Evolutionary conservation across 805 yeast genomes (phyloP).

Genomic region (Wickerhamiella qilinensis): DNA sequence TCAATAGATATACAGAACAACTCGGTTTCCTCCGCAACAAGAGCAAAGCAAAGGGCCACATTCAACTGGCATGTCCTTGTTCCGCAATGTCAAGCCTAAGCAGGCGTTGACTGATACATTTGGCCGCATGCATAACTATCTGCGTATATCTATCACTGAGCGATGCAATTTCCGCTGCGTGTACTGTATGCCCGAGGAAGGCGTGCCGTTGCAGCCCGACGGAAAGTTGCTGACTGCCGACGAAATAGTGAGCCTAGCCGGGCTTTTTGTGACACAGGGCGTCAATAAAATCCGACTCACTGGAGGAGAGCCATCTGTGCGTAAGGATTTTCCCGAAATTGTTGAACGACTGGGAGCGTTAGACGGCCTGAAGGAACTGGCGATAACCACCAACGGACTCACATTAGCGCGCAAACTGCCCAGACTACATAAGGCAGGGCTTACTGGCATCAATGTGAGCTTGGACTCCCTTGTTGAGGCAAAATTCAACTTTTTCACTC

Average conservation of each 20-base stretch:
- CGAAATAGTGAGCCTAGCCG: slow-evolving; percentile 30
- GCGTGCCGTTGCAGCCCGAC: slow-evolving; percentile 32
- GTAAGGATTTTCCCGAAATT: slow-evolving; percentile 33
- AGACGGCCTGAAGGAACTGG: slow-evolving; percentile 30
- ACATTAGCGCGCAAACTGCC: slow-evolving; percentile 34
- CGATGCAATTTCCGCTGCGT: slow-evolving; percentile 30
- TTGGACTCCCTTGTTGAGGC: slow-evolving; percentile 37
- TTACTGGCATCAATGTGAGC: slow-evolving; percentile 32
- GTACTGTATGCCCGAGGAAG: slow-evolving; percentile 45
- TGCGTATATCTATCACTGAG: slow-evolving; percentile 36
- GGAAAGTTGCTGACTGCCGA: slow-evolving; percentile 26
- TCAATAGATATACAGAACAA: too few relatives aligned
- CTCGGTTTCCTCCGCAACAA: too few relatives aligned
- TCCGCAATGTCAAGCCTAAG: not conserved
- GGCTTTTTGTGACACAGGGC: slow-evolving; percentile 31
- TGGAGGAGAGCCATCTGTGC: slow-evolving; percentile 42
- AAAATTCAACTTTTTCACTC: slow-evolving; percentile 31
- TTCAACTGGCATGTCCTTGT: not conserved
- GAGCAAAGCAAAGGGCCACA: too few relatives aligned
- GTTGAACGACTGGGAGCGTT: slow-evolving; percentile 25
- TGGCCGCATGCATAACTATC: slow-evolving; percentile 31
- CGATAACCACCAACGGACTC: slow-evolving; percentile 37
- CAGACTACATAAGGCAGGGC: slow-evolving; percentile 26
- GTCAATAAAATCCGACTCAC: slow-evolving; percentile 37
- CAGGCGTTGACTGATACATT: slow-evolving; percentile 26